A percentile compares a stretch with the other conserved stretches of the same genome.
Evolutionary conservation across 768 basidiomycete species (phyloP).

Genomic region (Kwoniella dejecticola): DNA sequence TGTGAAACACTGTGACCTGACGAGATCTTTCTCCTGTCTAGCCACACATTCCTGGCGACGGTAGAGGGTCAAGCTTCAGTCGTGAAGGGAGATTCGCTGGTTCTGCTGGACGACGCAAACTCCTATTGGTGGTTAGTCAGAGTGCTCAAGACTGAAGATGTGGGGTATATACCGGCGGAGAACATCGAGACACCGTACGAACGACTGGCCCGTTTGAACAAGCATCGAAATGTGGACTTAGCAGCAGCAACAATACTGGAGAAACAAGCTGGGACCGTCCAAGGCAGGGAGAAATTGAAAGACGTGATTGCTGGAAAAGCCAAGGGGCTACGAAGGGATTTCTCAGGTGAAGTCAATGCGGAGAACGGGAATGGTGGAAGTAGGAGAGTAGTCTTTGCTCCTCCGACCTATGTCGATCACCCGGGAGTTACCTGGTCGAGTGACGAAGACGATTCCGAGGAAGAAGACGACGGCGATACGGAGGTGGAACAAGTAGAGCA

Average conservation of each 20-base stretch:
- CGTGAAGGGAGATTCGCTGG: slow-evolving; percentile 94
- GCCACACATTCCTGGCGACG: slow-evolving; percentile 95
- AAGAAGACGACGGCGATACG: slow-evolving; percentile 61
- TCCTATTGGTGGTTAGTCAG: slow-evolving; percentile 99
- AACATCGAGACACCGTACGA: slow-evolving; percentile 99
- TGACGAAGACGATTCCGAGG: slow-evolving; percentile 68
- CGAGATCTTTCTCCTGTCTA: slow-evolving; percentile 22
- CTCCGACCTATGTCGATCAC: slow-evolving; percentile 60
- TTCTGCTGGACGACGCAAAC: slow-evolving; percentile 96
- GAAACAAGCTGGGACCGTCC: slow-evolving; percentile 40
- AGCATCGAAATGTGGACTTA: slow-evolving; percentile 88
- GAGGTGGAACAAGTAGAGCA: slow-evolving; percentile 36
- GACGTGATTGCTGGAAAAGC: slow-evolving; percentile 34
- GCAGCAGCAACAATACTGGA: slow-evolving; percentile 45
- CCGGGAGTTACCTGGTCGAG: slow-evolving; percentile 54
- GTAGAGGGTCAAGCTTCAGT: slow-evolving; percentile 99
- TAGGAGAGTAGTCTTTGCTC: slow-evolving; percentile 71
- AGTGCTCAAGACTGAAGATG: slow-evolving; percentile 96
- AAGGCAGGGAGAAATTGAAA: slow-evolving; percentile 34
- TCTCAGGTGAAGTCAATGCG: slow-evolving; percentile 21
- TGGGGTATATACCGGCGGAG: slow-evolving; percentile 98
- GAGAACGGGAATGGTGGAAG: slow-evolving; percentile 18
- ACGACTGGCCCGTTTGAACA: slow-evolving; percentile 89
- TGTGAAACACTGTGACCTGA: slow-evolving; percentile 60
- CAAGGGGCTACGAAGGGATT: slow-evolving; percentile 28